Conservation (phyloP, 78 protist genomes). For the Speleostelium caveatum region DNA sequence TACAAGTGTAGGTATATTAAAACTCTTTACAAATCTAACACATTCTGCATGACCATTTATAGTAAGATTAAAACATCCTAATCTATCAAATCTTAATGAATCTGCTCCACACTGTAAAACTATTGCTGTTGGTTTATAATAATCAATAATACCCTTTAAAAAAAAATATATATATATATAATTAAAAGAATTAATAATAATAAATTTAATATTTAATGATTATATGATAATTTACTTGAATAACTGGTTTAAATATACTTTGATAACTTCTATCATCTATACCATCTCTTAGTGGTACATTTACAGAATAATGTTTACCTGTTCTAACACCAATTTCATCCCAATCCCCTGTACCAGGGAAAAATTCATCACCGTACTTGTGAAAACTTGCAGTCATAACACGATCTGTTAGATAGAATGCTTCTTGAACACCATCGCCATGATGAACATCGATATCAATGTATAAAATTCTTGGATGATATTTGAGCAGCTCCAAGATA, state of each 20-base stretch:
- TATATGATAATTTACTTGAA: conserved; percentile 37
- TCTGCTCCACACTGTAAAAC: conserved; percentile 99
- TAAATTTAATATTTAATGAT: neutral
- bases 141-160: conserved; percentile 84
- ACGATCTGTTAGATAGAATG: conserved; percentile 93
- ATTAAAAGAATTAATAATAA: neutral
- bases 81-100: conserved; percentile 95
- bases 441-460: conserved; percentile 99
- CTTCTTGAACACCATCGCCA: conserved; percentile 98
- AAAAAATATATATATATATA: neutral
- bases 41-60: conserved; percentile 82
- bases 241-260: conserved; percentile 90
- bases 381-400: conserved; percentile 96
- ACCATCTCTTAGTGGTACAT: conserved; percentile 97
- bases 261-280: conserved; percentile 92
- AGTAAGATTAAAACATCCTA: conserved; percentile 98
- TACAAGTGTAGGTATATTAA: conserved; percentile 92
- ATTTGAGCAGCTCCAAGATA: conserved; percentile 96
- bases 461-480: conserved; percentile 92
- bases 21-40: conserved; percentile 74
- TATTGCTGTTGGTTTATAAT: conserved; percentile 94
- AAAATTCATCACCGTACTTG: conserved; percentile 89
- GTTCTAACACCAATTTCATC: conserved; percentile 93
- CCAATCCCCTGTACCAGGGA: conserved; percentile 94
- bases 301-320: conserved; percentile 94